phyloP scores from a whole-genome alignment of 345 rosid genomes.

The Atalantia buxifolia region DNA sequence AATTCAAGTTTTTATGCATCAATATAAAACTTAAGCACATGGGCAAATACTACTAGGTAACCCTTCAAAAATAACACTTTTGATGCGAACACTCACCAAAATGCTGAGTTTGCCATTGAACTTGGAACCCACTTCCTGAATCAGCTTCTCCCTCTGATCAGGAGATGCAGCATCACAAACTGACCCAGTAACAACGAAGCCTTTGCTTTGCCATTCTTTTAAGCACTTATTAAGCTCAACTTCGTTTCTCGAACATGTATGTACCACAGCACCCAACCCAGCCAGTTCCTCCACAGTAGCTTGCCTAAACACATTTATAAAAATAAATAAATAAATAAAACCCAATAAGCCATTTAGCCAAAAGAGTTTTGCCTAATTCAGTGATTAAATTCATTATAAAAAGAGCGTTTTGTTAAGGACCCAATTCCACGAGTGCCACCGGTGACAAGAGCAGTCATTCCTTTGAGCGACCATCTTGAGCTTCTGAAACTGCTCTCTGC shows the following conservation, averaged over 20 bases:
- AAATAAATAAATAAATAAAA: neutral
- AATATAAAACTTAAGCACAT: neutral
- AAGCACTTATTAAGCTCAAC: constrained; percentile 55
- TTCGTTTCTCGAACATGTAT: constrained; percentile 79
- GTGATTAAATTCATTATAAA: neutral
- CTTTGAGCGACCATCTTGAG: constrained; percentile 64
- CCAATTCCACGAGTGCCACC: constrained; percentile 96
- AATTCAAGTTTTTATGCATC: neutral
- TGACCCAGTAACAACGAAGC: constrained; percentile 64
- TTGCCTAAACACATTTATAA: constrained; percentile 28
- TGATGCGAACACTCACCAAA: constrained; percentile 38
- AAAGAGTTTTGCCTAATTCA: neutral
- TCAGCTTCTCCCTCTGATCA: constrained; percentile 52
- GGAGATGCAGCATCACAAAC: constrained; percentile 61
- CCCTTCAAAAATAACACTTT: neutral
- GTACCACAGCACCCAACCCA: constrained; percentile 62
- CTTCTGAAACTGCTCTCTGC: constrained; percentile 27
- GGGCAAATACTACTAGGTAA: too few relatives aligned
- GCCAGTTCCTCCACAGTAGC: constrained; percentile 76
- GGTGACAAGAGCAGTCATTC: constrained; percentile 72
- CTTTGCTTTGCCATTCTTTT: constrained; percentile 52
- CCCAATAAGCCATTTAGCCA: neutral
- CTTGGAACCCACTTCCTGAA: constrained; percentile 44
- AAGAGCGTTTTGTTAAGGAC: constrained; percentile 19
- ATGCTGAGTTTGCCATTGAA: constrained; percentile 63